Percentiles rank a stretch among this genome's conserved stretches.
Evolutionary conservation across 1,139 yeast species (phyloP).

Genomic region (Hansenula sp.): DNA sequence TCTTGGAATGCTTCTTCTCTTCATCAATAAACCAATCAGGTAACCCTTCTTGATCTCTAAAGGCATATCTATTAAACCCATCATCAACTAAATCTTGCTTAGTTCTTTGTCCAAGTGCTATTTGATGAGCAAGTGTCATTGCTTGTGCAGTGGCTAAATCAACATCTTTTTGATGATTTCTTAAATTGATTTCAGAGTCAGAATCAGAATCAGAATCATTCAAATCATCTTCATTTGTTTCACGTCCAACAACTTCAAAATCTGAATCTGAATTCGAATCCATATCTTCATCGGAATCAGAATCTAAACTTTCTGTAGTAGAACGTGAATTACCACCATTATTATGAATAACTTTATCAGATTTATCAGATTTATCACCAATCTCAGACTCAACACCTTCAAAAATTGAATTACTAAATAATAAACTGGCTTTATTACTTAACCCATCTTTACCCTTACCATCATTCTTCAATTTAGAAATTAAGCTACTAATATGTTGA

Average conservation of each 20-base stretch:
- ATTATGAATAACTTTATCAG: slow-evolving; percentile 11
- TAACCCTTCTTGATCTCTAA: slow-evolving; percentile 83
- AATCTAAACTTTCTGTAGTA: slow-evolving; percentile 18
- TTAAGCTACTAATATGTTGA: slow-evolving; percentile 61
- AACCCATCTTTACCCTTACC: slow-evolving; percentile 44
- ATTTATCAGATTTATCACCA: slow-evolving; percentile 8
- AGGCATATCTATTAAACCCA: slow-evolving; percentile 87
- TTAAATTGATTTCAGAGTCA: slow-evolving; percentile 37
- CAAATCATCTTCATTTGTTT: slow-evolving; percentile 30
- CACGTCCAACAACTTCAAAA: slow-evolving; percentile 53
- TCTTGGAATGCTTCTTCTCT: slow-evolving; percentile 80
- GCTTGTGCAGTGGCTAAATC: slow-evolving; percentile 93
- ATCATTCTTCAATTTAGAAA: slow-evolving; percentile 50
- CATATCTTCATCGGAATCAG: slow-evolving; percentile 23
- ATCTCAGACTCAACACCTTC: slow-evolving; percentile 51
- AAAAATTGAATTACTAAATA: slow-evolving; percentile 80
- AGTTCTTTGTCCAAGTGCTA: slow-evolving; percentile 83
- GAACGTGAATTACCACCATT: slow-evolving; percentile 1
- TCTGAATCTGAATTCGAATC: slow-evolving; percentile 36
- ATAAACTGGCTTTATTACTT: slow-evolving; percentile 67
- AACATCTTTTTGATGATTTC: slow-evolving; percentile 55
- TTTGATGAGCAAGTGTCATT: slow-evolving; percentile 95
- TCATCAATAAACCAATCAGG: slow-evolving; percentile 98
- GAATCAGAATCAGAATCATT: slow-evolving; percentile 43
- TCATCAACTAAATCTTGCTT: slow-evolving; percentile 85